Percentiles rank a stretch among this genome's conserved stretches.
These are phyloP conservation scores for Mortierella sp. DNA, from an alignment of 371 early-diverging fungal species.

Conservation along the genomic window DNA sequence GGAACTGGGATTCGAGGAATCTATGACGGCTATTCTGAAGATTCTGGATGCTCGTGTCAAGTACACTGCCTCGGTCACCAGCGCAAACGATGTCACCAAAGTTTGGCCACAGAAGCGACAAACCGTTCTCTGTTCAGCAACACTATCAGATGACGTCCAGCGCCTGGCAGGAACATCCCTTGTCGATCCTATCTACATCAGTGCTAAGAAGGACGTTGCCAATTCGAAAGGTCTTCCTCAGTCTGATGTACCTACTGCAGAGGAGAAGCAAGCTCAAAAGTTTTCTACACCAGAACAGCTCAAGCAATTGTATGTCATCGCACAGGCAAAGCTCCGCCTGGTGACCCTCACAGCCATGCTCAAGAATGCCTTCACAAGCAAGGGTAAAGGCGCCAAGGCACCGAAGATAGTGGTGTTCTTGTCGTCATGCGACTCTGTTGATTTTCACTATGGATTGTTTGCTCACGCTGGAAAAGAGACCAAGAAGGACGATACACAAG, in stretches of 20 bases:
- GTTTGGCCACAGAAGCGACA: conserved; percentile 79
- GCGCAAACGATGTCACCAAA: conserved; percentile 51
- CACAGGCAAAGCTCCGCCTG: conserved; percentile 92
- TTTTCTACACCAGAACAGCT: conserved; percentile 84
- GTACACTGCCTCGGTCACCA: conserved; percentile 45
- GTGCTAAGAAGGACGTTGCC: conserved; percentile 52
- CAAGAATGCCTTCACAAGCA: conserved; percentile 58
- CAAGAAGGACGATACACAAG: conserved; percentile 52
- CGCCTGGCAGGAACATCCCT: conserved; percentile 83
- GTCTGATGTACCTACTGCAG: conserved; percentile 56
- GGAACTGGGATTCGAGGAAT: conserved; percentile 96
- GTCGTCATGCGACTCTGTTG: conserved; percentile 91
- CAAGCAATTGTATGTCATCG: conserved; percentile 81
- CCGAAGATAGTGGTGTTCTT: conserved; percentile 89
- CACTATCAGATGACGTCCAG: conserved; percentile 85
- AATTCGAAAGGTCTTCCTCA: conserved; percentile 31
- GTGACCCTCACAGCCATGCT: conserved; percentile 84
- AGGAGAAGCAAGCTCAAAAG: conserved; percentile 51
- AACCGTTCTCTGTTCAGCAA: conserved; percentile 94
- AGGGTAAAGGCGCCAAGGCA: conserved; percentile 55
- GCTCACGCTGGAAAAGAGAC: conserved; percentile 65
- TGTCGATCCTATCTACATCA: conserved; percentile 76
- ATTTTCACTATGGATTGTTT: conserved; percentile 88
- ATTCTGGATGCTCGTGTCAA: conserved; percentile 67
- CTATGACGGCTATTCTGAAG: conserved; percentile 83